phyloP scores from a whole-genome alignment of 2,329 filamentous ascomycete species.

The Trichoderma polysporum region DNA sequence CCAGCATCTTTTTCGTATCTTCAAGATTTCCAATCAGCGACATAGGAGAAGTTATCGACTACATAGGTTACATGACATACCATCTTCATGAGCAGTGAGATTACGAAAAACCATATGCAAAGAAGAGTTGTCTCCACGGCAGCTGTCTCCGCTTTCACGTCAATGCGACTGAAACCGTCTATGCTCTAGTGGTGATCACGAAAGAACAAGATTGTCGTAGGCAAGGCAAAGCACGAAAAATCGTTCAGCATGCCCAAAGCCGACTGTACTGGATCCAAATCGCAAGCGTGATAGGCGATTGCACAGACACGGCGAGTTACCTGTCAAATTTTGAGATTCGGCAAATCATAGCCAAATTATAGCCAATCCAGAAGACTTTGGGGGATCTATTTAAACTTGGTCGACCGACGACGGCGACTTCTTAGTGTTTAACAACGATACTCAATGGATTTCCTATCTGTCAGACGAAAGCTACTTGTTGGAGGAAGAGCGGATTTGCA shows the following conservation, averaged over 20 bases:
- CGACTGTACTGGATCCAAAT: background rate
- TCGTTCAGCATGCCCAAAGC: background rate
- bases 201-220: background rate
- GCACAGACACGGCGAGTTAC: background rate
- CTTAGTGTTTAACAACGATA: too few relatives aligned
- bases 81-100: background rate
- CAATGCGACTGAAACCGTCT: too few relatives aligned
- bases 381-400: too few relatives aligned
- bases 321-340: background rate
- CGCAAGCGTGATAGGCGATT: background rate
- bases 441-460: too few relatives aligned
- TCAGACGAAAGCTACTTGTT: too few relatives aligned
- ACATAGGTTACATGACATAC: background rate
- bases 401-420: too few relatives aligned
- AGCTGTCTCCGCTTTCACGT: too few relatives aligned
- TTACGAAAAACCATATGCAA: background rate
- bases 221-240: background rate
- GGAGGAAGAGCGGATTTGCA: too few relatives aligned
- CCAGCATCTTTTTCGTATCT: background rate
- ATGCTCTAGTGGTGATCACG: background rate
- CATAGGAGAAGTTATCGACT: background rate
- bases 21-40: background rate
- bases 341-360: background rate
- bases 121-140: too few relatives aligned
- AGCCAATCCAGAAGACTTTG: too few relatives aligned